These are phyloP conservation scores for Davidsoniella virescens DNA, from an alignment of 2,329 filamentous ascomycete species.

Conservation along the genomic window DNA sequence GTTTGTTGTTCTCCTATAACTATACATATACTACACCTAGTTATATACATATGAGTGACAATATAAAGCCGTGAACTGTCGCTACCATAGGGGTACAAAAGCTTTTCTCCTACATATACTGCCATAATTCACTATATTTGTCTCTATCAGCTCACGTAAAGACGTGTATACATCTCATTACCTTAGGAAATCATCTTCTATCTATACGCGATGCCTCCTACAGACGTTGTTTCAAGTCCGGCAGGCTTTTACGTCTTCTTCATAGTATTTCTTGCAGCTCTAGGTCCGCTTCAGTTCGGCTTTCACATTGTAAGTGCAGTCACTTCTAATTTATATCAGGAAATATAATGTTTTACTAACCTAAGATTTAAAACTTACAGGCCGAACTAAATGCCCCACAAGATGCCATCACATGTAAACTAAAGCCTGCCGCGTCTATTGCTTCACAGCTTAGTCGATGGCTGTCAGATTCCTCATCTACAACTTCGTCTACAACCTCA, in stretches of 20 bases:
- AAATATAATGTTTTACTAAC: not conserved
- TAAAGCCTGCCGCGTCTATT: constrained; percentile 25
- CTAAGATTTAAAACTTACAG: constrained; percentile 28
- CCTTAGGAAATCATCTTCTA: no score
- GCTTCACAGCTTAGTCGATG: constrained; percentile 17
- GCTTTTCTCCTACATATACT: not conserved
- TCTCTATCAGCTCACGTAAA: not conserved
- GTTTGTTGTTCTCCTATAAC: no score
- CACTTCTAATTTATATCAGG: not conserved
- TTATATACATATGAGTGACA: not conserved
- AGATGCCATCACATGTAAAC: constrained; percentile 78
- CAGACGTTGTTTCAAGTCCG: not conserved
- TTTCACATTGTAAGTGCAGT: constrained; percentile 59
- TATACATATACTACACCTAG: not conserved
- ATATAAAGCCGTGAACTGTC: not conserved
- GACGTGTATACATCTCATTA: not conserved
- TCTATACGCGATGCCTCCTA: not conserved
- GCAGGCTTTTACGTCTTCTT: constrained; percentile 51
- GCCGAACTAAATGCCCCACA: constrained; percentile 91
- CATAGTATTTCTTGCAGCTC: constrained; percentile 57
- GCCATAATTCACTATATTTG: not conserved
- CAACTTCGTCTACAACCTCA: constrained; percentile 1
- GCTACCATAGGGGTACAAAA: not conserved
- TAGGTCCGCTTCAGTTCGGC: constrained; percentile 86
- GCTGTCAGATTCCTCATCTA: constrained; percentile 16